These are phyloP conservation scores for Phytophthora cactorum DNA, from an alignment of 352 stramenopile species.

Conservation along the genomic window DNA sequence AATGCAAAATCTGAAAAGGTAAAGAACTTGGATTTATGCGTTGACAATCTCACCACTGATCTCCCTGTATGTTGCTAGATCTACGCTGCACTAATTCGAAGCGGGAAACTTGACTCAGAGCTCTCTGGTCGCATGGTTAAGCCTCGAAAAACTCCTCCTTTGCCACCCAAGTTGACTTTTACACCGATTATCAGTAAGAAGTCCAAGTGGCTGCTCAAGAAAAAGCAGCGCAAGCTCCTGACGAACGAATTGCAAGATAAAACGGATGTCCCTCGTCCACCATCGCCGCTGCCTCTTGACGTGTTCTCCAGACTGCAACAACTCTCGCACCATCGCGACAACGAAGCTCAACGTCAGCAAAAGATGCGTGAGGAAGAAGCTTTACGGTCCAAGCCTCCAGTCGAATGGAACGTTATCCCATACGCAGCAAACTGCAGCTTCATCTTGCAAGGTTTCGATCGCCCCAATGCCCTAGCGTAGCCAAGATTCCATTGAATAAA, in stretches of 20 bases:
- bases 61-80: conserved; percentile 38
- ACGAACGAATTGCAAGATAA: neutral
- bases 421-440: conserved; percentile 43
- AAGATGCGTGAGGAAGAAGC: conserved; percentile 12
- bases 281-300: conserved; percentile 19
- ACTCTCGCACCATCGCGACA: conserved; percentile 27
- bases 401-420: conserved; percentile 48
- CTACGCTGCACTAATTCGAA: conserved; percentile 53
- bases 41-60: neutral
- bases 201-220: conserved; percentile 44
- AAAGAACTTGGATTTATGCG: neutral
- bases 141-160: conserved; percentile 24
- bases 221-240: conserved; percentile 34
- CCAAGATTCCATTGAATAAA: neutral
- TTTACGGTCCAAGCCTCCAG: neutral
- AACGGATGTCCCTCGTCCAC: neutral
- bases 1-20: conserved; percentile 59
- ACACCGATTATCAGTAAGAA: conserved; percentile 48
- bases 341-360: conserved; percentile 13
- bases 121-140: conserved; percentile 31
- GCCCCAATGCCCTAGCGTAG: conserved; percentile 24
- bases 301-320: conserved; percentile 46
- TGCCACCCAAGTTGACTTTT: conserved; percentile 40
- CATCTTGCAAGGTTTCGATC: conserved; percentile 56
- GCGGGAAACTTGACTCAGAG: conserved; percentile 38